Evolutionary conservation across 164 flowering plant species (phyloP).

Genomic region (Echeveria elegans): DNA sequence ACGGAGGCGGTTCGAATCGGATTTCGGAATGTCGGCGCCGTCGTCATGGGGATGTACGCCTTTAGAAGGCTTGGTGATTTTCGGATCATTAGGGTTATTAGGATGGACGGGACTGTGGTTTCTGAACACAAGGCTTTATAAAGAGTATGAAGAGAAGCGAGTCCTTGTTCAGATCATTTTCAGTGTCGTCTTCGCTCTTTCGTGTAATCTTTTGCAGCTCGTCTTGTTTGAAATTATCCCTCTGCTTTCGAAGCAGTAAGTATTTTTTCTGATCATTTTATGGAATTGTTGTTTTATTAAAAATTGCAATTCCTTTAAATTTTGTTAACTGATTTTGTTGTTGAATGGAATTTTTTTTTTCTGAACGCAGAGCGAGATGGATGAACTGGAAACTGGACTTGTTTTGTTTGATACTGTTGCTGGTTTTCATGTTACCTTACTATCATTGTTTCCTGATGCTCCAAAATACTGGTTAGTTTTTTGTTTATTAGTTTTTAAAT

Average conservation of each 20-base stretch:
- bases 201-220: conserved; percentile 88
- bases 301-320: no score
- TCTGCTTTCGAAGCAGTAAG: conserved; percentile 78
- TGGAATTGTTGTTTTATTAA: not conserved
- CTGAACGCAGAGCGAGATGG: conserved; percentile 76
- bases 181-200: conserved; percentile 94
- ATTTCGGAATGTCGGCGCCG: not conserved
- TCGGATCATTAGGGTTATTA: not conserved
- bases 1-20: not conserved
- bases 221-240: conserved; percentile 97
- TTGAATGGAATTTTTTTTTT: not conserved
- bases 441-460: conserved; percentile 97
- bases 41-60: not conserved
- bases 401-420: conserved; percentile 68
- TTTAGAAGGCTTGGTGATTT: not conserved
- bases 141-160: no score
- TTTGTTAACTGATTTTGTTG: not conserved
- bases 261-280: not conserved
- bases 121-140: no score
- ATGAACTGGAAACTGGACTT: conserved; percentile 94
- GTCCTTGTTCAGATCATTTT: no score
- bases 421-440: conserved; percentile 85
- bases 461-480: conserved; percentile 52
- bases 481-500: no score
- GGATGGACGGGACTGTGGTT: conserved; percentile 1